Conservation (phyloP, 176 grass and related monocot species). For the Hordeum vulgare region DNA sequence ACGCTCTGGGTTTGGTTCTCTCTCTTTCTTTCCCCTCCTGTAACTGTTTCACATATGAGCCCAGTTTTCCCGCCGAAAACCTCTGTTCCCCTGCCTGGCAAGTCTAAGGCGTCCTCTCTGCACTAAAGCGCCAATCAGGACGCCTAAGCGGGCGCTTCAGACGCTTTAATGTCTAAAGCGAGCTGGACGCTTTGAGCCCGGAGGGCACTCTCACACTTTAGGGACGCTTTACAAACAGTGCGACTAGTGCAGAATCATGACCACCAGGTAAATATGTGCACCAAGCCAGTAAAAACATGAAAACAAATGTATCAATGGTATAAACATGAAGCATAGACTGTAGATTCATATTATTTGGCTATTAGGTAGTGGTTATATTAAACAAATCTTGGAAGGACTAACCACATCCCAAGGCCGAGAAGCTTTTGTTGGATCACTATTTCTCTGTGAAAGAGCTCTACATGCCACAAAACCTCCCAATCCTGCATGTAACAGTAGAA, state of each 20-base stretch:
- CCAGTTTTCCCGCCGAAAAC: too few species aligned
- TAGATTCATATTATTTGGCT: conserved; percentile 10
- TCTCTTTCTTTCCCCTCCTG: too few species aligned
- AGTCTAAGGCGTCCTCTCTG: too few species aligned
- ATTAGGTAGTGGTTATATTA: not conserved
- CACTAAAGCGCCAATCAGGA: too few species aligned
- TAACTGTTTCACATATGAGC: too few species aligned
- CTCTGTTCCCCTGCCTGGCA: too few species aligned
- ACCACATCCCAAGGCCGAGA: conserved; percentile 96
- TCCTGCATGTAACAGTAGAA: conserved; percentile 47
- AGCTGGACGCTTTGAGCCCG: too few species aligned
- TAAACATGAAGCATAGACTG: not conserved
- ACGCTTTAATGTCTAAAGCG: too few species aligned
- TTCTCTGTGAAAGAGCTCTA: conserved; percentile 93
- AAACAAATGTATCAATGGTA: not conserved
- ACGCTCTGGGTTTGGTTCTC: too few species aligned
- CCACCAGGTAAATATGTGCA: conserved; percentile 1
- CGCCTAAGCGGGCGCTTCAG: too few species aligned
- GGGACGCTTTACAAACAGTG: too few species aligned
- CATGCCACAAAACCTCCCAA: conserved; percentile 98
- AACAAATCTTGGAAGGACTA: conserved; percentile 29
- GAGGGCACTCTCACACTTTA: too few species aligned
- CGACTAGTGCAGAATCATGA: conserved; percentile 3
- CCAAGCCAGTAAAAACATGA: not conserved
- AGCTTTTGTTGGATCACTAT: conserved; percentile 85